Conservation (phyloP, 305 asterid genomes). For the Lippia alba region DNA sequence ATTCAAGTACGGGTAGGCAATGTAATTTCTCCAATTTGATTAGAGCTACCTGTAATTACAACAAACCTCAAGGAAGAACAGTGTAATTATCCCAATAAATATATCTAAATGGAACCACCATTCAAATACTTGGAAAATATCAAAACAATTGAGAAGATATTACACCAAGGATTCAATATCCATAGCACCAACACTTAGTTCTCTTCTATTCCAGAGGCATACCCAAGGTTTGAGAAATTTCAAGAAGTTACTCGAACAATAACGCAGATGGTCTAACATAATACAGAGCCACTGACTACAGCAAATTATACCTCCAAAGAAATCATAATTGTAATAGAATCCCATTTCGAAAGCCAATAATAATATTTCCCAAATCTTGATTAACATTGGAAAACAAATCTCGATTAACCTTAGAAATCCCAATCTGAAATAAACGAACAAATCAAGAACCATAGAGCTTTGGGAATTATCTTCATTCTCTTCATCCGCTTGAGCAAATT, state of each 20-base stretch:
- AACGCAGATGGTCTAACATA: not conserved
- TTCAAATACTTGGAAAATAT: slow-evolving; percentile 12
- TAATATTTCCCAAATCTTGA: not conserved
- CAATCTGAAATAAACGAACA: not conserved
- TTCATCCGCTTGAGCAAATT: not conserved
- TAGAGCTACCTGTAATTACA: not conserved
- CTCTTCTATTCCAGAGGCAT: not conserved
- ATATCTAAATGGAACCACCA: slow-evolving; percentile 1
- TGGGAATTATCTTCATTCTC: no score
- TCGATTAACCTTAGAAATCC: not conserved
- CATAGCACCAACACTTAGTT: not conserved
- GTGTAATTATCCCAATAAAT: not conserved
- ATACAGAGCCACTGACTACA: not conserved
- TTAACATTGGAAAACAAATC: not conserved
- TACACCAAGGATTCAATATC: not conserved
- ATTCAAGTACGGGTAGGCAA: not conserved
- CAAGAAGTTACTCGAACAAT: not conserved
- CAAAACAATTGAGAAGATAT: not conserved
- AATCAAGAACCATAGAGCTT: not conserved
- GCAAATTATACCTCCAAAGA: not conserved
- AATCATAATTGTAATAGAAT: not conserved
- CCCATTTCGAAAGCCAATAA: slow-evolving; percentile 5
- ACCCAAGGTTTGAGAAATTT: not conserved
- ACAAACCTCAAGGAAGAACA: no score
- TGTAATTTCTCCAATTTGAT: no score